phyloP scores from a whole-genome alignment of 371 early-diverging fungal species.

The Rhizomucor miehei region DNA sequence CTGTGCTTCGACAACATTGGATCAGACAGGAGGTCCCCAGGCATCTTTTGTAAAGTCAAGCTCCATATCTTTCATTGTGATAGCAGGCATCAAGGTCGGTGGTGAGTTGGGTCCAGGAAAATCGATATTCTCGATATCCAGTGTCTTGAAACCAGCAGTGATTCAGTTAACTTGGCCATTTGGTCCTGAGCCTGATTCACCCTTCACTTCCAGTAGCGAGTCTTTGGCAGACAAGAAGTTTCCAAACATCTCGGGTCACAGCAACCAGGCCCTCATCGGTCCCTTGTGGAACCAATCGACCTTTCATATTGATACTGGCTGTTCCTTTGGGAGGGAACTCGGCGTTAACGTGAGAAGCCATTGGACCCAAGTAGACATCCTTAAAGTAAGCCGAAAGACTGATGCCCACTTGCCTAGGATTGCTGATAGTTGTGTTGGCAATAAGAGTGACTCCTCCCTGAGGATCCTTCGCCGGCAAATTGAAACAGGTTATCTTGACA shows the following conservation, averaged over 20 bases:
- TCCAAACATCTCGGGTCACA: conserved; percentile 46
- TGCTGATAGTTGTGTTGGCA: conserved; percentile 38
- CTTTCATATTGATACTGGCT: conserved; percentile 32
- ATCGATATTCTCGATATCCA: conserved; percentile 45
- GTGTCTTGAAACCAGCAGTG: conserved; percentile 47
- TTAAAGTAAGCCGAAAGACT: conserved; percentile 21
- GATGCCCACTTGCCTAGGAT: conserved; percentile 54
- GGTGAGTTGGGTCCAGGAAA: conserved; percentile 41
- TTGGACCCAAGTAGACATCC: conserved; percentile 25
- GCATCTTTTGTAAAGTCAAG: conserved; percentile 50
- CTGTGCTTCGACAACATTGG: conserved; percentile 41
- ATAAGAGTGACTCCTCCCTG: conserved; percentile 46
- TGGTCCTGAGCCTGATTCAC: conserved; percentile 49
- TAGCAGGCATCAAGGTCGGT: conserved; percentile 41
- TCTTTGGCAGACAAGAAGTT: conserved; percentile 43
- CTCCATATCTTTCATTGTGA: conserved; percentile 46
- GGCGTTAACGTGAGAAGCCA: conserved; percentile 20
- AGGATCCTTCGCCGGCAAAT: conserved; percentile 49
- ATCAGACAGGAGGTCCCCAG: conserved; percentile 43
- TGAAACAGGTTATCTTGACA: conserved; percentile 47
- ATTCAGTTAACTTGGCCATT: conserved; percentile 56
- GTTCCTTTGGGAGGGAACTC: conserved; percentile 26
- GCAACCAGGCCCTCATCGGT: conserved; percentile 35
- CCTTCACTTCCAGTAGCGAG: conserved; percentile 39
- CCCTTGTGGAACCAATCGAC: conserved; percentile 47